These are phyloP conservation scores for Vanilla planifolia DNA, from an alignment of 106 monocot species.

Conservation along the genomic window DNA sequence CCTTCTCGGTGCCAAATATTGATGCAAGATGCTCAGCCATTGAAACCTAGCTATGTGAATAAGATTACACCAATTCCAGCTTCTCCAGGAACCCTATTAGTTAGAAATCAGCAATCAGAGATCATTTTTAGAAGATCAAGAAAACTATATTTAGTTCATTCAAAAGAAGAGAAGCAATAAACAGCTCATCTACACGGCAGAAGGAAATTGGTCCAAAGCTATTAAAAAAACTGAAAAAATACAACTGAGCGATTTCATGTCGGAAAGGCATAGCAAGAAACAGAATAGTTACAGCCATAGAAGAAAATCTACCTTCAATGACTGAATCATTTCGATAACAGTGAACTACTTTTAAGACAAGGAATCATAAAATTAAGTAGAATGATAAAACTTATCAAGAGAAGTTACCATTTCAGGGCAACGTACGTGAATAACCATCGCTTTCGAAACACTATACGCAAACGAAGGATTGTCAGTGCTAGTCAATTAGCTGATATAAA, in stretches of 20 bases:
- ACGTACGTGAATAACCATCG: slow-evolving; percentile 8
- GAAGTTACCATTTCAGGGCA: slow-evolving; percentile 11
- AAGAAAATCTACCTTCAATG: no score
- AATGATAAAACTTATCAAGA: not conserved
- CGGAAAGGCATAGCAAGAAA: no score
- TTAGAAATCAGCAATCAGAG: not conserved
- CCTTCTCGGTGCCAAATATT: slow-evolving; percentile 77
- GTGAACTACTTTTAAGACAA: not conserved
- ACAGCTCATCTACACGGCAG: no score
- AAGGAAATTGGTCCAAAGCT: not conserved
- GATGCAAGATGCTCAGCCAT: slow-evolving; percentile 82
- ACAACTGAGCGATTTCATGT: no score
- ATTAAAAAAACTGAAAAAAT: no score
- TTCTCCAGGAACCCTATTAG: not conserved
- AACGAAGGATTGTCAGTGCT: slow-evolving; percentile 11
- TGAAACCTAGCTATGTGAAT: not conserved
- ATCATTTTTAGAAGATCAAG: not conserved
- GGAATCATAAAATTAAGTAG: not conserved
- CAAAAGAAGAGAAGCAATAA: not conserved
- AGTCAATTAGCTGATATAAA: not conserved
- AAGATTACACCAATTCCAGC: not conserved
- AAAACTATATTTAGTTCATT: not conserved
- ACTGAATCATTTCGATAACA: not conserved
- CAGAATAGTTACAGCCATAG: no score
- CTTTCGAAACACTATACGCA: slow-evolving; percentile 9